Percentiles rank a stretch among this genome's conserved stretches.
These are phyloP conservation scores for Sicyos baderoa DNA, from an alignment of 306 rosid genomes.

Conservation along the genomic window DNA sequence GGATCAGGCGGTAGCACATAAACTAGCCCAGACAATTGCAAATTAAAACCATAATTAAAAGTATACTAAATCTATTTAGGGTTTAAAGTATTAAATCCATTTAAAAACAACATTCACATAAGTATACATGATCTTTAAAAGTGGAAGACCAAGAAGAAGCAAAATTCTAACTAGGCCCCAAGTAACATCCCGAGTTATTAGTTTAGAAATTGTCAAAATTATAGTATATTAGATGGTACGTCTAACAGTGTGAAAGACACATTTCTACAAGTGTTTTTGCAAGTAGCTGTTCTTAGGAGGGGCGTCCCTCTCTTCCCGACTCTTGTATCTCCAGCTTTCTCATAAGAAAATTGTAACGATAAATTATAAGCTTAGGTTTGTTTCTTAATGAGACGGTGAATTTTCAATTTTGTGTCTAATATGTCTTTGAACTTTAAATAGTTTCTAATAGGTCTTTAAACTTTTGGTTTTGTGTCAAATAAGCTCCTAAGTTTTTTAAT, in stretches of 20 bases:
- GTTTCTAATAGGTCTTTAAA: too few species aligned
- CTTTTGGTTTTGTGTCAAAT: too few species aligned
- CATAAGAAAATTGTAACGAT: not conserved
- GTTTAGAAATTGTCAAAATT: not conserved
- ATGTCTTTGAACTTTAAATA: too few species aligned
- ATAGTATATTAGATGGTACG: not conserved
- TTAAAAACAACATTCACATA: not conserved
- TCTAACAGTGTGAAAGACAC: not conserved
- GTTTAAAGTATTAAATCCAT: too few species aligned
- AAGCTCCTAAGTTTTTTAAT: too few species aligned
- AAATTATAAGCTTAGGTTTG: too few species aligned
- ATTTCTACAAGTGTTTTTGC: not conserved
- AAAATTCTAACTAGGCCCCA: not conserved
- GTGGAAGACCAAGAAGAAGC: slow-evolving; percentile 3
- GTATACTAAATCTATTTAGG: too few species aligned
- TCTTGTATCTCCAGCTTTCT: not conserved
- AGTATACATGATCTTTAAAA: not conserved
- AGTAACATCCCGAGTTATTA: not conserved
- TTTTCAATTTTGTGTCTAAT: too few species aligned
- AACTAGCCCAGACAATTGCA: too few species aligned
- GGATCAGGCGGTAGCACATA: too few species aligned
- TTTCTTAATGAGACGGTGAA: too few species aligned
- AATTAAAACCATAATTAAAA: not conserved
- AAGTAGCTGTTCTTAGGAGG: not conserved
- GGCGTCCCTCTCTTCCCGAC: not conserved